Conservation (phyloP, 73 alveolate species). For the Paramecium biaurelia region DNA sequence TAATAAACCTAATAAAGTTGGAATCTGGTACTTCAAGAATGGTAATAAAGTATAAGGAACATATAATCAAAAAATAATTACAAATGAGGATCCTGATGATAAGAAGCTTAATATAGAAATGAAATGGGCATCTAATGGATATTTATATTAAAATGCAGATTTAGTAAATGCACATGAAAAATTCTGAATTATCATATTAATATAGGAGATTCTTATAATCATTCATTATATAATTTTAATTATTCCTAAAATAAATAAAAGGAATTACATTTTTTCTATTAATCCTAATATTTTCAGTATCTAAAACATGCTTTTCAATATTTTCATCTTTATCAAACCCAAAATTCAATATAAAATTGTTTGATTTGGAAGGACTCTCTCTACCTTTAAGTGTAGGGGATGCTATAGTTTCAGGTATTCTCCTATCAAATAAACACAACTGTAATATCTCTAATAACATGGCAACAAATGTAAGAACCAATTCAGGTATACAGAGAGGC, state of each 20-base stretch:
- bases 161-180: constrained; percentile 55
- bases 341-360: neutral
- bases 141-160: constrained; percentile 44
- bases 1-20: constrained; percentile 93
- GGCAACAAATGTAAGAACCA: neutral
- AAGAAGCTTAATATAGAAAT: constrained; percentile 67
- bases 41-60: constrained; percentile 87
- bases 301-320: neutral
- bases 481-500: neutral
- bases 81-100: constrained; percentile 80
- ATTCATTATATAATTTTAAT: neutral
- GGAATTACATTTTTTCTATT: neutral
- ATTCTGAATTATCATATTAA: constrained; percentile 20
- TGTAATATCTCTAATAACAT: neutral
- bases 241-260: neutral
- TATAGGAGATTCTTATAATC: neutral
- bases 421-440: neutral
- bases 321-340: neutral
- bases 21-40: constrained; percentile 90
- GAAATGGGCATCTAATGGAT: constrained; percentile 61
- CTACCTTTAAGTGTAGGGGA: neutral
- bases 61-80: constrained; percentile 73
- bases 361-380: neutral
- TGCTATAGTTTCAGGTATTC: neutral
- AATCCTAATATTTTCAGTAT: neutral